A percentile compares a stretch with the other conserved stretches of the same genome.
These are phyloP conservation scores for Phytophthora kernoviae DNA, from an alignment of 352 stramenopile species.

Conservation along the genomic window DNA sequence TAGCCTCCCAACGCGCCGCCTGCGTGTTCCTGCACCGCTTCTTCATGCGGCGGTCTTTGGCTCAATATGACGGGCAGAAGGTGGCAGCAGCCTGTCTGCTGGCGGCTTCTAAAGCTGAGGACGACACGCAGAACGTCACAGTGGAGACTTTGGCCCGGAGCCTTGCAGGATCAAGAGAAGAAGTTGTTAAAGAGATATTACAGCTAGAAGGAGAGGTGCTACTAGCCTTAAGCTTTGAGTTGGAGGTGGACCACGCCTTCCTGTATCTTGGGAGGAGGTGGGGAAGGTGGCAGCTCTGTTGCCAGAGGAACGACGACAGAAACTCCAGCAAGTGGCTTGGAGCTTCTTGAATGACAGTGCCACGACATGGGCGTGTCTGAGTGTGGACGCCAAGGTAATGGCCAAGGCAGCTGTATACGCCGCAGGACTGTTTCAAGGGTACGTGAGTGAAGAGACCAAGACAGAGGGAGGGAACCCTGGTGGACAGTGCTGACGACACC, in stretches of 20 bases:
- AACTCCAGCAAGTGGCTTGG: slow-evolving; percentile 48
- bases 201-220: slow-evolving; percentile 50
- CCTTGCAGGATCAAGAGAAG: slow-evolving; percentile 4
- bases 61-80: slow-evolving; percentile 28
- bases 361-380: slow-evolving; percentile 54
- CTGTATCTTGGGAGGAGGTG: slow-evolving; percentile 48
- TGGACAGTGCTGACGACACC: slow-evolving; percentile 39
- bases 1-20: slow-evolving; percentile 41
- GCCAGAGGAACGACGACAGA: slow-evolving; percentile 17
- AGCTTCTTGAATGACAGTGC: slow-evolving; percentile 63
- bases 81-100: slow-evolving; percentile 49
- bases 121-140: slow-evolving; percentile 34
- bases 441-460: slow-evolving; percentile 19
- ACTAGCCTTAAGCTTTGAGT: slow-evolving; percentile 47
- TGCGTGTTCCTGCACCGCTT: slow-evolving; percentile 62
- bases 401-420: slow-evolving; percentile 51
- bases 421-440: slow-evolving; percentile 41
- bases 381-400: slow-evolving; percentile 37
- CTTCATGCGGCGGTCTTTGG: slow-evolving; percentile 45
- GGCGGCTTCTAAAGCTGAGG: slow-evolving; percentile 54
- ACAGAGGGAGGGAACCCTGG: slow-evolving; percentile 30
- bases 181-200: slow-evolving; percentile 15
- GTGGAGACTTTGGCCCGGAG: slow-evolving; percentile 17
- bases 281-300: slow-evolving; percentile 36
- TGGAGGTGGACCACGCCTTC: slow-evolving; percentile 54